Evolutionary conservation across 306 rosid genomes (phyloP).

Genomic region (Styphnolobium japonicum): DNA sequence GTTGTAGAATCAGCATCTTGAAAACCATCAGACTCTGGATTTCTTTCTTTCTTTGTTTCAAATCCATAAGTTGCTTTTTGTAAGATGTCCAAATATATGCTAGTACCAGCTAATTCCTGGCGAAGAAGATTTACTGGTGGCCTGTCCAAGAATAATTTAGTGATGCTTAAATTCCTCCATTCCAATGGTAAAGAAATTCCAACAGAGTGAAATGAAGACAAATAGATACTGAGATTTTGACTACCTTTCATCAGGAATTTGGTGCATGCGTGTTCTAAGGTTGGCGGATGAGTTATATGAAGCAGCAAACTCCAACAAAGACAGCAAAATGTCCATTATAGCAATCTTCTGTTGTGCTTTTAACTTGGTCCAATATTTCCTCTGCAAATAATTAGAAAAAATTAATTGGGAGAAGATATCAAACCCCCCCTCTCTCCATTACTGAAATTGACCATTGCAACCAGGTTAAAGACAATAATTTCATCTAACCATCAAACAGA

Average conservation of each 20-base stretch:
- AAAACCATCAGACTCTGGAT: constrained; percentile 23
- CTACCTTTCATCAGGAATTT: constrained; percentile 79
- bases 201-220: background rate
- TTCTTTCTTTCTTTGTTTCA: constrained; percentile 37
- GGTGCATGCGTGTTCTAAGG: constrained; percentile 94
- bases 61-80: constrained; percentile 76
- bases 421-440: background rate
- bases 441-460: background rate
- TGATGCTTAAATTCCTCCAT: constrained; percentile 21
- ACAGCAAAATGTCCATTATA: constrained; percentile 76
- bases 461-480: background rate
- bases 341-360: constrained; percentile 67
- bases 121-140: constrained; percentile 96
- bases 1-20: constrained; percentile 34
- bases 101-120: constrained; percentile 86
- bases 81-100: constrained; percentile 81
- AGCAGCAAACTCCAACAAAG: constrained; percentile 88
- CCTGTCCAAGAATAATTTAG: constrained; percentile 56
- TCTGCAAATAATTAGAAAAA: constrained; percentile 59
- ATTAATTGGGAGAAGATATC: constrained; percentile 1
- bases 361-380: constrained; percentile 90
- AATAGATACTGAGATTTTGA: background rate
- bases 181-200: constrained; percentile 11
- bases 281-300: constrained; percentile 80
- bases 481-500: constrained; percentile 1